Conservation (phyloP, 179 eudicot genomes). For the Beta lomatogona region DNA sequence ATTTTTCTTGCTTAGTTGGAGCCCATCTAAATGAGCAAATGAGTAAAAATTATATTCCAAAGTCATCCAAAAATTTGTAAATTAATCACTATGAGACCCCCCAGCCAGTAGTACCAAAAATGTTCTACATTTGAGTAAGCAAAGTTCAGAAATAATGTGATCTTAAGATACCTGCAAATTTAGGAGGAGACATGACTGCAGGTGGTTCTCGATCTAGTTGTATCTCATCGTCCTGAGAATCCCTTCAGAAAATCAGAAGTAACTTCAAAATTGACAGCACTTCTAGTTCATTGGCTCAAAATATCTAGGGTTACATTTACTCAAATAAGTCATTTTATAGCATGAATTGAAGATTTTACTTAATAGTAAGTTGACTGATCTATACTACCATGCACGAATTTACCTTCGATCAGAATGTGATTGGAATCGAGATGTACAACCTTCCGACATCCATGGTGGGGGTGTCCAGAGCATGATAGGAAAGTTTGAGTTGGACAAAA, state of each 20-base stretch:
- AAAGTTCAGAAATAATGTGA: no score
- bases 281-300: background rate
- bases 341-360: background rate
- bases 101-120: background rate
- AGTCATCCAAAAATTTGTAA: no score
- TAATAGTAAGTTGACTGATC: background rate
- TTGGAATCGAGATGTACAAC: background rate
- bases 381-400: background rate
- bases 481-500: background rate
- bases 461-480: slow-evolving; percentile 3
- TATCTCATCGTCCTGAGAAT: background rate
- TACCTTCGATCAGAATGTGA: background rate
- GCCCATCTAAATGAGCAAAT: no score
- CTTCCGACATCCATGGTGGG: background rate
- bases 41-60: no score
- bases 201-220: background rate
- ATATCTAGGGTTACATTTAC: background rate
- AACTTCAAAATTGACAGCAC: background rate
- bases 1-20: no score
- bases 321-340: no score
- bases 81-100: background rate
- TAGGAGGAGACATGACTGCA: background rate
- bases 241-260: background rate
- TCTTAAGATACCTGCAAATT: background rate
- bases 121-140: no score